phyloP scores from a whole-genome alignment of 2,329 filamentous ascomycete genomes.

The Bipolaris cookei region DNA sequence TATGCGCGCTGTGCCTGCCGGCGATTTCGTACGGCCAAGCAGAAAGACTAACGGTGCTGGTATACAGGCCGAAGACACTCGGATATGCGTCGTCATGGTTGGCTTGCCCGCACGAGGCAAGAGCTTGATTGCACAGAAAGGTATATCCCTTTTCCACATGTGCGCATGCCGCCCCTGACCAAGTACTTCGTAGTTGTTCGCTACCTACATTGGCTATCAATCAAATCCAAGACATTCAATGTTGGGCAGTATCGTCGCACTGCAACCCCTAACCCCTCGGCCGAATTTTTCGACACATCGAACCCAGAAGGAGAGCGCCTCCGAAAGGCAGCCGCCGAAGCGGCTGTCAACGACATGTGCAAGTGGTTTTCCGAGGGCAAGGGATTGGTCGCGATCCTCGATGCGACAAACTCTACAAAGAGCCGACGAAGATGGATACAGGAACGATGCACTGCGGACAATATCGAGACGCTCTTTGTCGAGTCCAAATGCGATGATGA shows the following conservation, averaged over 20 bases:
- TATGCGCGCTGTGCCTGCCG: conserved; percentile 50
- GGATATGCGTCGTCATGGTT: conserved; percentile 99
- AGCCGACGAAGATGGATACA: conserved; percentile 88
- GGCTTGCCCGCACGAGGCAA: conserved; percentile 94
- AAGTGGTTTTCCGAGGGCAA: conserved; percentile 80
- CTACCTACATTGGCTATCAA: conserved; percentile 95
- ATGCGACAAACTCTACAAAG: conserved; percentile 97
- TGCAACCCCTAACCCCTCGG: conserved; percentile 85
- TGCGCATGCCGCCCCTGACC: conserved; percentile 17
- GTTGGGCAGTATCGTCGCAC: conserved; percentile 94
- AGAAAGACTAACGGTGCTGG: conserved; percentile 66
- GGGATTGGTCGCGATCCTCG: conserved; percentile 89
- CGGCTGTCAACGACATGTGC: conserved; percentile 91
- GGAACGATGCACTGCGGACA: conserved; percentile 74
- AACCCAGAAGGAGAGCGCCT: conserved; percentile 91
- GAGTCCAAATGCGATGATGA: conserved; percentile 98
- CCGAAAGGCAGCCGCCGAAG: conserved; percentile 86
- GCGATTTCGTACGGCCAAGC: conserved; percentile 54
- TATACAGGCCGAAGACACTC: conserved; percentile 91
- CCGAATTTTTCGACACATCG: conserved; percentile 92
- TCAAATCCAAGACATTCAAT: conserved; percentile 94
- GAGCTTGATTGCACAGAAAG: conserved; percentile 96
- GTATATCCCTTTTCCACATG: conserved; percentile 56
- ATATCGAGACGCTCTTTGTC: conserved; percentile 91
- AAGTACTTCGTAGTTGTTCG: conserved; percentile 56